Evolutionary conservation across 768 basidiomycete species (phyloP), one percentile per base, ranked within the genome.

Genomic region (Phylloporus arenicola): DNA sequence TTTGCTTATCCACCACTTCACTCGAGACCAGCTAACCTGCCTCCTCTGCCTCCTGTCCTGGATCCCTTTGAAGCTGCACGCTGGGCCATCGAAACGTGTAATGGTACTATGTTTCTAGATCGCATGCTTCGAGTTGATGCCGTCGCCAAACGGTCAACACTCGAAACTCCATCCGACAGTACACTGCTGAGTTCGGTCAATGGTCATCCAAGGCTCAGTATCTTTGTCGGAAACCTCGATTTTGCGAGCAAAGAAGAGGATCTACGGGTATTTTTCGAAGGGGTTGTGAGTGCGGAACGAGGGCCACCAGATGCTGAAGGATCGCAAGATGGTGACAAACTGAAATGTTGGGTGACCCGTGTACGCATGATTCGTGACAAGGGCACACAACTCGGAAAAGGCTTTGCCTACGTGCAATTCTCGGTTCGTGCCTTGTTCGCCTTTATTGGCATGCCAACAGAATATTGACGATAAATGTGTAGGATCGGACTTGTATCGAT

Each of bases 191-290:
- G 66, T 10, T 63, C 59, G 4, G 57, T 55, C 12, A 53, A 66
- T 5, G 73, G 70, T 14, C 87, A 97, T 63, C 89, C 92, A 12
- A 90, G 88, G 61, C 71, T 81, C 53, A 89, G 86, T 13, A 63
- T 97, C 22, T 98, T 97, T 60, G 85, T 99, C 2, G 95, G 95
- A 6, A 93, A 88, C 59, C 74, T 99, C 51, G 93, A 96, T 63
- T 96, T 96, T 65, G 87, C 83, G 33, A 83, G 87, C 60, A 87
- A 84, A 62, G 96, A 97, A 62, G 89, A 95, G 63, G 91, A 93
- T 62, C 63, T 99, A 38, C 71, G 96, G 24, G 76, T 74, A 5
- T 96, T 91, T 68, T 94, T 96, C 48, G 94, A 98, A 68, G 78
- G 75, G 5, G 63, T 92, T 29, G 68, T 97, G 16, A 77, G 72